A percentile compares a stretch with the other conserved stretches of the same genome.
These are phyloP conservation scores for Candida ficus DNA, from an alignment of 805 yeast species.

Conservation along the genomic window DNA sequence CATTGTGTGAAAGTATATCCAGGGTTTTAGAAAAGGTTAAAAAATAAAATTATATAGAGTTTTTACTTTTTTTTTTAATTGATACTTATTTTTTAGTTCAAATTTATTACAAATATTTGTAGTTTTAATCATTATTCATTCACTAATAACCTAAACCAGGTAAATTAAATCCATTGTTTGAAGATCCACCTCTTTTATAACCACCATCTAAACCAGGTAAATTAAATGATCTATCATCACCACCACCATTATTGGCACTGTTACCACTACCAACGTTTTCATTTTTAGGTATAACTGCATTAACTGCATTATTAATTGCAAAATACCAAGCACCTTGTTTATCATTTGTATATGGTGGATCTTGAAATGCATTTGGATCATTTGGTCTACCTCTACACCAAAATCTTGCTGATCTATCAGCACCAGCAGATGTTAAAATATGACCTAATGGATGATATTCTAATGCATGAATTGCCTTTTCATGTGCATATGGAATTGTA, in stretches of 20 bases:
- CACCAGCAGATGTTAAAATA: conserved; percentile 84
- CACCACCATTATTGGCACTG: neutral
- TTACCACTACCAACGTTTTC: conserved; percentile 23
- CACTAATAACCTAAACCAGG: conserved; percentile 15
- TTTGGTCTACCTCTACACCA: conserved; percentile 94
- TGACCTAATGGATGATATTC: conserved; percentile 96
- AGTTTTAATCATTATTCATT: neutral
- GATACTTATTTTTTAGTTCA: neutral
- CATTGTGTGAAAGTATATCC: too few species aligned
- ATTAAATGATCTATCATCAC: conserved; percentile 8
- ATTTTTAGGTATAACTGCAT: conserved; percentile 29
- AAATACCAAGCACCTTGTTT: conserved; percentile 54
- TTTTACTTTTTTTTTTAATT: neutral
- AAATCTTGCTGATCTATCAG: conserved; percentile 86
- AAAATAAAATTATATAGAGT: too few species aligned
- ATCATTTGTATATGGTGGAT: conserved; percentile 70
- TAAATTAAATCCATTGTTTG: conserved; percentile 9
- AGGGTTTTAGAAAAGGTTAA: too few species aligned
- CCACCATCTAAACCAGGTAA: conserved; percentile 19
- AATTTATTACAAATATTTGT: neutral
- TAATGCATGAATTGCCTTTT: conserved; percentile 82
- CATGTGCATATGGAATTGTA: conserved; percentile 86
- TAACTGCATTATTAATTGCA: conserved; percentile 34
- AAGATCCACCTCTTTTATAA: conserved; percentile 1
- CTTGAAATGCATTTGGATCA: conserved; percentile 78